These are phyloP conservation scores for Colletotrichum sp. DNA, from an alignment of 2,329 filamentous ascomycete genomes.

Conservation along the genomic window DNA sequence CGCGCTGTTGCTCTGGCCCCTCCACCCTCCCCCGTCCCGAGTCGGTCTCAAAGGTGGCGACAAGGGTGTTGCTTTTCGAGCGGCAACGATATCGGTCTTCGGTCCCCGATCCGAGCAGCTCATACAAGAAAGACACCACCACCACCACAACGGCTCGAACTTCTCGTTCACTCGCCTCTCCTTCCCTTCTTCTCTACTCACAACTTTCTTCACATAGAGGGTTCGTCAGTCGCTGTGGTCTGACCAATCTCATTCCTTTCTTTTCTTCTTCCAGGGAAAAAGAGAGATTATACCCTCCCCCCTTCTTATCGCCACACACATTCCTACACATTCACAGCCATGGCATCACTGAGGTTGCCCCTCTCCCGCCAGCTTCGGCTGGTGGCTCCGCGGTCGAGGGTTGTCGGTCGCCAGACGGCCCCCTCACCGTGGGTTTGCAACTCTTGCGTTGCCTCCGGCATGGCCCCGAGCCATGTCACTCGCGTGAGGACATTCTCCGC, in stretches of 20 bases:
- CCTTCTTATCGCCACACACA: not conserved
- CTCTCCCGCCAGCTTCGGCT: conserved; percentile 23
- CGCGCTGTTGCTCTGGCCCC: not conserved
- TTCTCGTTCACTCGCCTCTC: not conserved
- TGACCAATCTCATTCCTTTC: not conserved
- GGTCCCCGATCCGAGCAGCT: conserved; percentile 13
- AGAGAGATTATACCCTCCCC: not conserved
- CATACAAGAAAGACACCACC: not conserved
- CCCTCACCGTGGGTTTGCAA: conserved; percentile 16
- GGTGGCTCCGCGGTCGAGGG: conserved; percentile 13
- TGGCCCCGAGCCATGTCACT: not conserved
- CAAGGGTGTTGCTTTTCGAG: conserved; percentile 12
- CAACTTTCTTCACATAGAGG: not conserved
- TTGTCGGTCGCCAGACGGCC: conserved; percentile 14
- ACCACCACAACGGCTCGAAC: not conserved
- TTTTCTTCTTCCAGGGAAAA: not conserved
- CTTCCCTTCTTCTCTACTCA: not conserved
- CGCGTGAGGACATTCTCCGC: conserved; percentile 15
- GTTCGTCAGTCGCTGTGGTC: not conserved
- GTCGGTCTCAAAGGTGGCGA: conserved; percentile 14
- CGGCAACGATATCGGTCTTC: conserved; percentile 16
- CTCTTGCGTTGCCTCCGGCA: not conserved
- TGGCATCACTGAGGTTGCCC: conserved; percentile 22
- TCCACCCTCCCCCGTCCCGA: not conserved
- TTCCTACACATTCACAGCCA: not conserved